phyloP scores from a whole-genome alignment of 2,329 filamentous ascomycete genomes.

The Sporothrix schenckii region DNA sequence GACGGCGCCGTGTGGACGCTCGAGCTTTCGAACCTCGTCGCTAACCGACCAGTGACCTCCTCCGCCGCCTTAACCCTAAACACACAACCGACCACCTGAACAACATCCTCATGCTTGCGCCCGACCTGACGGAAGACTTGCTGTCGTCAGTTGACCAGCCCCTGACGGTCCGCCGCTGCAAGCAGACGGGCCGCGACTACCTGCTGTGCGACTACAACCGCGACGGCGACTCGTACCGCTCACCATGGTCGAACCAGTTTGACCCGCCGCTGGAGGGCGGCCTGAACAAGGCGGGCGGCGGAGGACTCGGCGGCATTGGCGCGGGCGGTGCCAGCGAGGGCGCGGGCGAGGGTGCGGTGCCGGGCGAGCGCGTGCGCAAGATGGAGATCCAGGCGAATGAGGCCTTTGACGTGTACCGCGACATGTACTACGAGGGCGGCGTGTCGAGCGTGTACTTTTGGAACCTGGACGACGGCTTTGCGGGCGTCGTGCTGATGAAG shows the following conservation, averaged over 20 bases:
- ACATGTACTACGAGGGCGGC: constrained; percentile 95
- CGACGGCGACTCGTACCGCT: constrained; percentile 95
- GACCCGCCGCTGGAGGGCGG: constrained; percentile 77
- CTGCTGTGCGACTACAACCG: constrained; percentile 99
- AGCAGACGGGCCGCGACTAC: constrained; percentile 89
- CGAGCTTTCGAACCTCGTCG: neutral
- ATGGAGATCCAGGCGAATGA: constrained; percentile 95
- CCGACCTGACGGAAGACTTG: constrained; percentile 93
- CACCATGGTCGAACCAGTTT: constrained; percentile 99
- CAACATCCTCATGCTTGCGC: constrained; percentile 83
- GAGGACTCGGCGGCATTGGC: constrained; percentile 52
- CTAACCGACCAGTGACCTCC: constrained; percentile 73
- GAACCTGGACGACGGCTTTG: constrained; percentile 97
- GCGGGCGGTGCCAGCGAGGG: constrained; percentile 59
- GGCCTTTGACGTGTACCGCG: constrained; percentile 94
- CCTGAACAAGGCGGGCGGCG: constrained; percentile 40
- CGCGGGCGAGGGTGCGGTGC: constrained; percentile 77
- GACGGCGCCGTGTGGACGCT: neutral
- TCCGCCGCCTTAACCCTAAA: constrained; percentile 94
- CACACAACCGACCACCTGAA: constrained; percentile 86
- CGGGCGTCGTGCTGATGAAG: constrained; percentile 92
- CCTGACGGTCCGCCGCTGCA: constrained; percentile 81
- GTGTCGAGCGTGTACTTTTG: constrained; percentile 97
- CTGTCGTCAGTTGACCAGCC: constrained; percentile 97
- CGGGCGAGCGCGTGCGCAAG: constrained; percentile 85